These are phyloP conservation scores for Penicillium steckii DNA, from an alignment of 495 filamentous ascomycete species.

Conservation along the genomic window DNA sequence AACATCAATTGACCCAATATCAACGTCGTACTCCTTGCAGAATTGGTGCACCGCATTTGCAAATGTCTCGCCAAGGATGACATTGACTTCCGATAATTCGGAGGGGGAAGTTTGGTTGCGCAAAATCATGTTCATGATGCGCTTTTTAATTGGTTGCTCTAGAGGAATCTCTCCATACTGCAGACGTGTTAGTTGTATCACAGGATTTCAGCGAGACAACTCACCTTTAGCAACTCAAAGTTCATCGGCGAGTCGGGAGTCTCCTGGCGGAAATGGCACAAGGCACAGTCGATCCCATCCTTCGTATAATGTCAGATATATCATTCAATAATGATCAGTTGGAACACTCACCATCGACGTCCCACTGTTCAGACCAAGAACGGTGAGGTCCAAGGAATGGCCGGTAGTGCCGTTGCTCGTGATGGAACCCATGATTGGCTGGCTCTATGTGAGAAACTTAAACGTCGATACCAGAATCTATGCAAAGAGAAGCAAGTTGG, in stretches of 20 bases:
- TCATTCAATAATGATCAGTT: neutral
- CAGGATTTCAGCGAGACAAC: slow-evolving; percentile 40
- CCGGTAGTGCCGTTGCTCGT: neutral
- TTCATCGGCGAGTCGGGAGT: slow-evolving; percentile 48
- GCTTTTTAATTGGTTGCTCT: slow-evolving; percentile 51
- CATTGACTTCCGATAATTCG: slow-evolving; percentile 52
- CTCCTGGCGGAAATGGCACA: slow-evolving; percentile 50
- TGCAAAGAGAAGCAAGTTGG: neutral
- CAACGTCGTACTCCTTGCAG: slow-evolving; percentile 42
- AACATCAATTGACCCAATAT: slow-evolving; percentile 48
- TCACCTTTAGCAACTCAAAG: slow-evolving; percentile 43
- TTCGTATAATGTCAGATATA: neutral
- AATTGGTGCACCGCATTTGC: slow-evolving; percentile 47
- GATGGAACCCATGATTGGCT: neutral
- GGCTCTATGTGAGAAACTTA: neutral
- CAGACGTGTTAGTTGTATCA: slow-evolving; percentile 1
- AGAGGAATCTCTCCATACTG: slow-evolving; percentile 46
- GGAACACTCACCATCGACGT: slow-evolving; percentile 12
- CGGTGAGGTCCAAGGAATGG: slow-evolving; percentile 12
- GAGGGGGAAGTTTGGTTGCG: slow-evolving; percentile 50
- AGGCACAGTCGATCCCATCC: slow-evolving; percentile 52
- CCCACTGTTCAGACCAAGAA: slow-evolving; percentile 14
- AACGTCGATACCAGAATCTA: neutral
- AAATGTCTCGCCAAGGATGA: slow-evolving; percentile 51
- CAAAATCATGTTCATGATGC: slow-evolving; percentile 54